Evolutionary conservation across 2,329 filamentous ascomycete genomes (phyloP).

Genomic region (Sclerotinia nivalis): DNA sequence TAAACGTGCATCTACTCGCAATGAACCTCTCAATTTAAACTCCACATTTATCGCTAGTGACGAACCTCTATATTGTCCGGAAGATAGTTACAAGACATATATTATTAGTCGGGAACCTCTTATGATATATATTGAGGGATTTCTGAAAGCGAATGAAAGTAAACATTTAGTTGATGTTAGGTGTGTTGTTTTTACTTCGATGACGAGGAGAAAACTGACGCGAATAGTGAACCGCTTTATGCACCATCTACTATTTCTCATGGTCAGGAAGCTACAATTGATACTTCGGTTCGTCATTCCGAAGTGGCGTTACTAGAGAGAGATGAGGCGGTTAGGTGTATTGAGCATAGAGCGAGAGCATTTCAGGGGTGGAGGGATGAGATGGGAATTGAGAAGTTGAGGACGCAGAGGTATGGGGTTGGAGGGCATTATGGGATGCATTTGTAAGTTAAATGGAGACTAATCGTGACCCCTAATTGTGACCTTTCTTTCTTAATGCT

Average conservation of each 20-base stretch:
- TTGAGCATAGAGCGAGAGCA: slow-evolving; percentile 56
- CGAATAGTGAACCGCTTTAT: slow-evolving; percentile 49
- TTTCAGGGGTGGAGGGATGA: slow-evolving; percentile 62
- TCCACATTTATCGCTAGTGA: slow-evolving; percentile 39
- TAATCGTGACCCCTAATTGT: no score
- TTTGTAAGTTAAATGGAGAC: slow-evolving; percentile 11
- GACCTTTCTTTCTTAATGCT: not conserved
- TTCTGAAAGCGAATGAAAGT: slow-evolving; percentile 51
- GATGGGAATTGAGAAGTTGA: slow-evolving; percentile 60
- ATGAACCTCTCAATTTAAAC: slow-evolving; percentile 30
- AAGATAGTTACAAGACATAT: slow-evolving; percentile 44
- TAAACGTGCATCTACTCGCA: slow-evolving; percentile 17
- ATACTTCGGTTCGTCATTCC: slow-evolving; percentile 53
- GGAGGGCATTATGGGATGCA: slow-evolving; percentile 55
- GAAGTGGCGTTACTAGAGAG: slow-evolving; percentile 51
- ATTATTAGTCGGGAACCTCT: slow-evolving; percentile 55
- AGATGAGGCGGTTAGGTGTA: slow-evolving; percentile 54
- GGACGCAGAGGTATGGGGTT: slow-evolving; percentile 60
- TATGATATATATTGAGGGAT: slow-evolving; percentile 59
- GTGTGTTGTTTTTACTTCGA: slow-evolving; percentile 41
- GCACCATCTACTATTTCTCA: slow-evolving; percentile 56
- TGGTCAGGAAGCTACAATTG: slow-evolving; percentile 48
- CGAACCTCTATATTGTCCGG: slow-evolving; percentile 35
- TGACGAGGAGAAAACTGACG: not conserved
- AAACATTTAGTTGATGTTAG: slow-evolving; percentile 54